Evolutionary conservation across 192 early-diverging fungal species (phyloP).

Genomic region (Entrophospora sp.): DNA sequence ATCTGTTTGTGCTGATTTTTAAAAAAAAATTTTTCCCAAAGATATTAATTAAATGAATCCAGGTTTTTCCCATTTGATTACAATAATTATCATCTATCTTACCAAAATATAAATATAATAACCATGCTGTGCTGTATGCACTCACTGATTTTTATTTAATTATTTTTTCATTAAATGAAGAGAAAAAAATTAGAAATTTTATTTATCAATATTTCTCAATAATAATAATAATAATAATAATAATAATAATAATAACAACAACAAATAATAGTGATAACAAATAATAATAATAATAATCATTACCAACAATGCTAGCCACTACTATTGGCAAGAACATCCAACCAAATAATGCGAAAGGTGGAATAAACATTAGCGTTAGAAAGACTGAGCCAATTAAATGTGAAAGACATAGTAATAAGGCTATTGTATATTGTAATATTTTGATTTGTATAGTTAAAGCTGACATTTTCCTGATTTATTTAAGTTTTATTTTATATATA

Average conservation of each 20-base stretch:
- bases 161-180: background rate
- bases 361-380: conserved; percentile 11
- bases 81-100: background rate
- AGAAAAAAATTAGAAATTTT: background rate
- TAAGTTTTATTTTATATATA: no score
- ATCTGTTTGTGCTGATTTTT: conserved; percentile 26
- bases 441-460: no score
- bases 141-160: background rate
- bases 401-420: no score
- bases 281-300: no score
- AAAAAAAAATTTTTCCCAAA: background rate
- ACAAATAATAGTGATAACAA: no score
- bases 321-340: background rate
- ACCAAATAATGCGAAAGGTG: conserved; percentile 8
- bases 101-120: conserved; percentile 11
- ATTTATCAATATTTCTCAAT: background rate
- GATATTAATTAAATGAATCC: background rate
- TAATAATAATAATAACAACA: background rate
- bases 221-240: background rate
- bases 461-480: no score
- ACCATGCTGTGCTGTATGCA: conserved; percentile 12
- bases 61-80: background rate
- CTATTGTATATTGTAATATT: no score
- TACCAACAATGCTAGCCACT: background rate
- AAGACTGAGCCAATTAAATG: background rate